A percentile compares a stretch with the other conserved stretches of the same genome.
Evolutionary conservation across 2,329 filamentous ascomycete genomes (phyloP).

Genomic region (Neophaeococcomyces mojaviensis): DNA sequence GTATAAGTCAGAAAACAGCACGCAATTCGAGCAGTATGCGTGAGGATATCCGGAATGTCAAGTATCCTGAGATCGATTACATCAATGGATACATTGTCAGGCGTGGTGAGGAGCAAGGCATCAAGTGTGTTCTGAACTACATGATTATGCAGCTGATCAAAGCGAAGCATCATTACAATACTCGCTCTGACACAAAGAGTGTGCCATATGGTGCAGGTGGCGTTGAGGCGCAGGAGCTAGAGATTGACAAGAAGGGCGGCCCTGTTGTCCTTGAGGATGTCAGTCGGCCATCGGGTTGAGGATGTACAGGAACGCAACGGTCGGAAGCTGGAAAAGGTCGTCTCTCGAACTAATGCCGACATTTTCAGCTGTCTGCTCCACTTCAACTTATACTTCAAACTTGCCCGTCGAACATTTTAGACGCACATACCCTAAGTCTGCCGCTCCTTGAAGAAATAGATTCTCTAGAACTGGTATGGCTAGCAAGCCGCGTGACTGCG

Average conservation of each 20-base stretch:
- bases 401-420: no score
- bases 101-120: slow-evolving; percentile 62
- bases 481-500: no score
- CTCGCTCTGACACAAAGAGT: slow-evolving; percentile 4
- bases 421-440: no score
- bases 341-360: no score
- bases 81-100: slow-evolving; percentile 81
- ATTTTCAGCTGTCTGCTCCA: no score
- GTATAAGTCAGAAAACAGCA: slow-evolving; percentile 47
- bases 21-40: slow-evolving; percentile 61
- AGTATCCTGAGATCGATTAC: slow-evolving; percentile 68
- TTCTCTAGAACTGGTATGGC: no score
- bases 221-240: slow-evolving; percentile 21
- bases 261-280: no score
- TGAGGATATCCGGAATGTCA: slow-evolving; percentile 54
- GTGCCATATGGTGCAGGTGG: slow-evolving; percentile 18
- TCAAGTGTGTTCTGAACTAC: slow-evolving; percentile 66
- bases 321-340: no score
- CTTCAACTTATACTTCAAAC: no score
- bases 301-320: no score
- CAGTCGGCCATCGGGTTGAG: no score
- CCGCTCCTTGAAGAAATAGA: no score
- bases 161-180: slow-evolving; percentile 45
- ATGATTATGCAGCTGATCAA: slow-evolving; percentile 66
- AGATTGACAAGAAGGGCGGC: slow-evolving; percentile 11